These are phyloP conservation scores for Abrus pulchellus DNA, from an alignment of 306 rosid species.

Conservation along the genomic window DNA sequence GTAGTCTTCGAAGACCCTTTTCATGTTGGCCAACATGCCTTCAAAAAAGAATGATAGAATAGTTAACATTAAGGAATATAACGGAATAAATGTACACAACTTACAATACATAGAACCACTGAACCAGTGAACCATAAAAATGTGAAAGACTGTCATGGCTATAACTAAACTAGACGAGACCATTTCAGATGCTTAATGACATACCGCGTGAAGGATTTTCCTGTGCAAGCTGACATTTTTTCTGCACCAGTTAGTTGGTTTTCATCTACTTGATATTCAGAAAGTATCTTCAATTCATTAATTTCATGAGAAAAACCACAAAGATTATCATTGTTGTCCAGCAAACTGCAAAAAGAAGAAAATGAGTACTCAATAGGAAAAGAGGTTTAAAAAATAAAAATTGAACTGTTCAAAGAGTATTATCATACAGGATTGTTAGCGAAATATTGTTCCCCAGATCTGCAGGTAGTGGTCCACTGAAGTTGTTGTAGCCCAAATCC, in stretches of 20 bases:
- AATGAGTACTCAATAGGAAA: conserved; percentile 33
- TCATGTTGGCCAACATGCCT: conserved; percentile 54
- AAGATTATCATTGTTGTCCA: conserved; percentile 83
- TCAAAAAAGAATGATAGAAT: conserved; percentile 35
- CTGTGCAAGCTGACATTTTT: conserved; percentile 55
- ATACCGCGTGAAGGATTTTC: conserved; percentile 61
- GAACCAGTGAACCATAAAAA: conserved; percentile 10
- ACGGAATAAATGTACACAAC: conserved; percentile 9
- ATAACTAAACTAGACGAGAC: conserved; percentile 3
- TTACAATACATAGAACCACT: conserved; percentile 8
- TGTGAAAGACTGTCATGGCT: conserved; percentile 29
- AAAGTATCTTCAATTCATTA: conserved; percentile 59
- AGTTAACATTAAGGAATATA: conserved; percentile 11
- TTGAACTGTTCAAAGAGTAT: conserved; percentile 37
- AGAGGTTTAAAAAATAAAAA: conserved; percentile 21
- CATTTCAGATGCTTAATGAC: conserved; percentile 50
- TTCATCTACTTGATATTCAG: conserved; percentile 85
- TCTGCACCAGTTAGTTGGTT: conserved; percentile 54
- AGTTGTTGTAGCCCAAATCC: conserved; percentile 90
- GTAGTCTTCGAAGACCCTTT: conserved; percentile 51
- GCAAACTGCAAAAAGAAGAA: conserved; percentile 65
- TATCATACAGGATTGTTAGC: conserved; percentile 77
- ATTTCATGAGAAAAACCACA: conserved; percentile 73
- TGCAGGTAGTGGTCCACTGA: conserved; percentile 68
- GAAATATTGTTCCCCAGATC: conserved; percentile 80